Evolutionary conservation across 148 eudicot genomes (phyloP).

Genomic region (Camellia sinensis): DNA sequence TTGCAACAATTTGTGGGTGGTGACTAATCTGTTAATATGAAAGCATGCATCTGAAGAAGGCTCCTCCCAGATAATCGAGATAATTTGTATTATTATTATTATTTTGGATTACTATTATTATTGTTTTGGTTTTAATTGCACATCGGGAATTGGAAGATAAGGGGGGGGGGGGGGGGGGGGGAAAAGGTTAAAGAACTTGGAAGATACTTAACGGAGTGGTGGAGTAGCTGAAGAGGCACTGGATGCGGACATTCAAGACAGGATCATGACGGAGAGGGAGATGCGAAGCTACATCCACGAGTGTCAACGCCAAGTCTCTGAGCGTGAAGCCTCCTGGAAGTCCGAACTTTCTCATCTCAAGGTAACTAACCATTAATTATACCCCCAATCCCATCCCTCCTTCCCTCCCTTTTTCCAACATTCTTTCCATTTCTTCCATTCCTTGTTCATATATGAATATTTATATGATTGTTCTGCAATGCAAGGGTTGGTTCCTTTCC

Average conservation of each 20-base stretch:
- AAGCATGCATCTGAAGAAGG: conserved; percentile 7
- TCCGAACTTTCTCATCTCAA: conserved; percentile 97
- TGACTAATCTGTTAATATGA: conserved; percentile 5
- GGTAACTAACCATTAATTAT: conserved; percentile 32
- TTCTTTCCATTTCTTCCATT: too few relatives aligned
- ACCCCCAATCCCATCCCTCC: neutral
- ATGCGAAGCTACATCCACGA: conserved; percentile 98
- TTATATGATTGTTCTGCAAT: too few relatives aligned
- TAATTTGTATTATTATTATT: too few relatives aligned
- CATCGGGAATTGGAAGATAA: neutral
- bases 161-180: neutral
- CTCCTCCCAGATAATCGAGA: too few relatives aligned
- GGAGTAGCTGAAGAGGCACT: conserved; percentile 81
- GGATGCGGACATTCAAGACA: conserved; percentile 89
- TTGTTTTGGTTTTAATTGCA: too few relatives aligned
- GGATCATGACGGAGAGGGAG: conserved; percentile 97
- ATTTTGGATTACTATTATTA: too few relatives aligned
- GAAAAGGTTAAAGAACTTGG: neutral
- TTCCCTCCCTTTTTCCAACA: neutral
- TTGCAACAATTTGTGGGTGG: conserved; percentile 3
- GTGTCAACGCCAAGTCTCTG: conserved; percentile 95
- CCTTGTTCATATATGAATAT: too few relatives aligned
- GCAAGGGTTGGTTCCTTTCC: too few relatives aligned
- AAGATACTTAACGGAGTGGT: conserved; percentile 32
- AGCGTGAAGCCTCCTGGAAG: conserved; percentile 99